Conservation (phyloP, 108 stramenopile genomes). For the Halocafeteria seosinensis region DNA sequence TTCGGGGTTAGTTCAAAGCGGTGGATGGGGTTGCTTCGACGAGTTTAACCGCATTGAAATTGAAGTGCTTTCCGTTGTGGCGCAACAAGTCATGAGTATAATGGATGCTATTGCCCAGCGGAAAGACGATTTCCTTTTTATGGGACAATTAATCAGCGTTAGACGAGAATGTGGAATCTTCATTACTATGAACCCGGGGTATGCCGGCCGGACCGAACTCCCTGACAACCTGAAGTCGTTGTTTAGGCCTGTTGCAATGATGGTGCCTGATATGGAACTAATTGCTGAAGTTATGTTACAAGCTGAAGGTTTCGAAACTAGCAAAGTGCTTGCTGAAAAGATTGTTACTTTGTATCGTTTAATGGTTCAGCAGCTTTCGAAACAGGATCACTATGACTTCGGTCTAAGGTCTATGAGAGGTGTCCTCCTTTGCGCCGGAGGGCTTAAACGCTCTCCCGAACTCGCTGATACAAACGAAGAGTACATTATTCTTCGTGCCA, state of each 20-base stretch:
- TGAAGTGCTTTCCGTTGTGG: conserved; percentile 51
- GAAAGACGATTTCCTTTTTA: conserved; percentile 31
- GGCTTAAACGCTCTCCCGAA: conserved; percentile 37
- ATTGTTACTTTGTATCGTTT: conserved; percentile 46
- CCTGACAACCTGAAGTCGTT: conserved; percentile 50
- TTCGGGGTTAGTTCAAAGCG: conserved; percentile 45
- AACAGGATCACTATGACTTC: conserved; percentile 57
- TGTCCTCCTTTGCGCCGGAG: conserved; percentile 49
- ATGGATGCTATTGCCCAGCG: conserved; percentile 24
- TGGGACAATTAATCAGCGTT: conserved; percentile 38
- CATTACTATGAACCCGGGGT: conserved; percentile 57
- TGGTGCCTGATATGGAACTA: conserved; percentile 49
- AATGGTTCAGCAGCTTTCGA: conserved; percentile 51
- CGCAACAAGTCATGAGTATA: conserved; percentile 47
- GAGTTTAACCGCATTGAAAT: conserved; percentile 57
- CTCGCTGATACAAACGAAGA: conserved; percentile 47
- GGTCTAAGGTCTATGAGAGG: conserved; percentile 47
- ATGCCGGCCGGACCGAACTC: conserved; percentile 48
- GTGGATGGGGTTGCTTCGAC: conserved; percentile 49
- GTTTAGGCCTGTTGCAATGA: conserved; percentile 52
- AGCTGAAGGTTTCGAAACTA: conserved; percentile 45
- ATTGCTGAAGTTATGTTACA: conserved; percentile 55
- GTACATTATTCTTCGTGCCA: conserved; percentile 43
- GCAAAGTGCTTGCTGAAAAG: conserved; percentile 44
- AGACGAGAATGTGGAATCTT: conserved; percentile 43